Evolutionary conservation across 148 eudicot species (phyloP), one percentile per base, ranked within the genome.

Genomic region (Nepenthes mirabilis): DNA sequence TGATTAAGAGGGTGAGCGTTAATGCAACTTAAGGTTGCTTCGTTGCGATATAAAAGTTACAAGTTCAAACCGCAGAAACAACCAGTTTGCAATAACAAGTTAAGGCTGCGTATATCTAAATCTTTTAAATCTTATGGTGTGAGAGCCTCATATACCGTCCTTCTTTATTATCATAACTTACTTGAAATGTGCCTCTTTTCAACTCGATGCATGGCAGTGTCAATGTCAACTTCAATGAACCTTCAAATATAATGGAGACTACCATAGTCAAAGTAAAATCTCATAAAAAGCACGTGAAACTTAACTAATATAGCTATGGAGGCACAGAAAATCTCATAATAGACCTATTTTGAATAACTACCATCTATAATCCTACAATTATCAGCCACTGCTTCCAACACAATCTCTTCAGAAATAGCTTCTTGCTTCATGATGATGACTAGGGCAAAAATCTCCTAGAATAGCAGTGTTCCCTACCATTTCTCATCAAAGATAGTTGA

Each of bases 181-280:
- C 96, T 84, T 55, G 84, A 72, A 59, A 93, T 75, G 68, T 93
- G 99, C 72, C 99, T 81, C 79, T 71, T 86, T 55, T 80, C 9
- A 52, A 93, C 96, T 34, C 99, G 84, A 55, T 77, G 62, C 99
- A 93, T 88, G 23, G 99, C 71, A 64, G 69, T 80, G 49, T 84
- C 83, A 57, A 88, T 71, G 74, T 86, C 86, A 14, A 93, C 73
- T 48, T 93, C 96, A 43, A 93, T 72, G 75, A 88, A 93, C 98
- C 96, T 93, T 72, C 61, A 73, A n/a, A 11, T 4, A 13, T 23
- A 23, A 23, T 23, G 23, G 23, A 23, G 23, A 23, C 23, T 23
- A 23, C 23, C 23, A 23, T 23, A 23, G 23, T 23, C 23, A 23
- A 23, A 33, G 10, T 4, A 33, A 1, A 55, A 33, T 55, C 9